Evolutionary conservation across 805 yeast species (phyloP), one percentile per base, ranked within the genome.

Genomic region (Ogataea nonfermentans): DNA sequence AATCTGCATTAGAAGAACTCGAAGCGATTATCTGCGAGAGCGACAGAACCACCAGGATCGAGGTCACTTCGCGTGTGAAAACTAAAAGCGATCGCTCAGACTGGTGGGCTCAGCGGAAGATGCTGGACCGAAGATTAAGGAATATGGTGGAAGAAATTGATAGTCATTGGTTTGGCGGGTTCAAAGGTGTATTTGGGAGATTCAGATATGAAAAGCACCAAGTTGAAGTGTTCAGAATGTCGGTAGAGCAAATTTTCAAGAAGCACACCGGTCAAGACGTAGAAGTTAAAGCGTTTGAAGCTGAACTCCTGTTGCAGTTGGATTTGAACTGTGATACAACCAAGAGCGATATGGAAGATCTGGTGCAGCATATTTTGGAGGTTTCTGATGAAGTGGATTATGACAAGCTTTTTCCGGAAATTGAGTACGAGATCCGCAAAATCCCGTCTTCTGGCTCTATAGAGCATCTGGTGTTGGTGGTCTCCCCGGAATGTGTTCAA

Each of bases 61-160:
- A 72, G 24, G 68, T 74, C 1, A 79, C 88, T 0, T 65, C 76
- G 0, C 55, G 52, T 1, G 75, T 84, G 2, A 65, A 56, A 3
- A 71, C 87, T 0, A 69, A 73, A 31, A 81, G 78, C 29, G 83
- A 80, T 22, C 68, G 88, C 35, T 72, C 70, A 32, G 47, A 64
- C 6, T 91, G 97, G 96, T 93, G 97, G 95, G 69, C 70, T 28
- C 64, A 66, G 20, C 65, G 97, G 34, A 76, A 75, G 40, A 62
- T 59, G 0, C 63, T 89, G 12, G 96, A 91, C 57, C 57, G 65
- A 8, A 60, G 71, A 32, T 54, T 91, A 37, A 58, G 71, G 27
- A 59, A 58, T 2, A 59, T 89, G n/a, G 56, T 91, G n/a, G 51
- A 57, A 1, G 66, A 66, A 23, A 71, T 86, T 7, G 91, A 87